Evolutionary conservation across 2,329 filamentous ascomycete genomes (phyloP).

Genomic region (Gliomastix tumulicola): DNA sequence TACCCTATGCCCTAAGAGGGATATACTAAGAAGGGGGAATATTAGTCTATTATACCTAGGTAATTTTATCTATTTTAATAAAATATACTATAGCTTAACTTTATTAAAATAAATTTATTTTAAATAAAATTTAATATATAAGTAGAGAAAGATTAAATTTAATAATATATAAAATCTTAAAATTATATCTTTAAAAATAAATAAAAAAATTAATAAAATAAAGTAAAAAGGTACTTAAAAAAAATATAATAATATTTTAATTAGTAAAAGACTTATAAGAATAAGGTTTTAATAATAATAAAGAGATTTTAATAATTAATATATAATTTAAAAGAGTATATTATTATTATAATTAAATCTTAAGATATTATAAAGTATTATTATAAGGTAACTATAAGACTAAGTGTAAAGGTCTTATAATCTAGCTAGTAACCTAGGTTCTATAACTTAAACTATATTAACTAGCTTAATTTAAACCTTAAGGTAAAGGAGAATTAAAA

Average conservation of each 20-base stretch:
- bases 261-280: not conserved
- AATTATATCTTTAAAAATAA: conserved; percentile 2
- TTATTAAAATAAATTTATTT: not conserved
- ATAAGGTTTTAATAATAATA: conserved; percentile 5
- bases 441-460: no score
- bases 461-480: no score
- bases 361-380: not conserved
- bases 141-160: not conserved
- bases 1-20: not conserved
- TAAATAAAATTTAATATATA: conserved; percentile 2
- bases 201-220: conserved; percentile 5
- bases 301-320: conserved; percentile 2
- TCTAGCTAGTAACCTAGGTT: not conserved
- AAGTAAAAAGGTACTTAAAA: no score
- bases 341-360: conserved; percentile 1
- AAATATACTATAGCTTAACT: not conserved
- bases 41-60: no score
- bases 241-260: not conserved
- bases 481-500: no score
- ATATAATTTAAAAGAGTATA: conserved; percentile 4
- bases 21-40: not conserved
- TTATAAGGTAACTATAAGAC: conserved; percentile 3
- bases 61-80: no score
- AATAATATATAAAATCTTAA: not conserved
- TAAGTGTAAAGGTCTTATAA: conserved; percentile 1